Evolutionary conservation across 208 protist genomes (phyloP).

Genomic region (Acanthamoeba healyi): DNA sequence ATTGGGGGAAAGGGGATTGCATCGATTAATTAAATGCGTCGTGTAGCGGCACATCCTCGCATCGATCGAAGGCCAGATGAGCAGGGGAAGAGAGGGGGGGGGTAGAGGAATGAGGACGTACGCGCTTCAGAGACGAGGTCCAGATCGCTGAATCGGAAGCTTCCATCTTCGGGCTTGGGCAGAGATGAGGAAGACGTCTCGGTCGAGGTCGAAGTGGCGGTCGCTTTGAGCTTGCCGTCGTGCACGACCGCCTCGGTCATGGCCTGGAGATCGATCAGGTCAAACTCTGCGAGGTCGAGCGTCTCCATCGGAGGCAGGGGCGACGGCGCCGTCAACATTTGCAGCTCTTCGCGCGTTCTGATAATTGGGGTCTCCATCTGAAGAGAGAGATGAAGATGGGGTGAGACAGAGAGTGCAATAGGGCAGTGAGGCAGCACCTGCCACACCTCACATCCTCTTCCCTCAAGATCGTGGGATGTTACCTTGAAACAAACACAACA

Average conservation of each 20-base stretch:
- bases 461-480: neutral
- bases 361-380: neutral
- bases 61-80: too few species aligned
- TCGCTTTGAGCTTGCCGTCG: neutral
- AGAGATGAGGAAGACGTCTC: neutral
- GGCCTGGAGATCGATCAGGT: neutral
- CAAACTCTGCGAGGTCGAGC: neutral
- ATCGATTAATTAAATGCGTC: too few species aligned
- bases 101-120: neutral
- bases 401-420: neutral
- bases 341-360: neutral
- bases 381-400: too few species aligned
- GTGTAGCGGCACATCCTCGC: too few species aligned
- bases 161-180: neutral
- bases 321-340: neutral
- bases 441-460: too few species aligned
- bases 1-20: too few species aligned
- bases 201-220: neutral
- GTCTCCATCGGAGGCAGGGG: neutral
- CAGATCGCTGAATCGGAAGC: neutral
- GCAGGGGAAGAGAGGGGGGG: too few species aligned
- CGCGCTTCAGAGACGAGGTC: neutral
- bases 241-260: neutral
- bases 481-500: neutral
- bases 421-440: neutral